Conservation (phyloP, 1,139 yeast genomes). For the Sugiyamaella grinbergsii region DNA sequence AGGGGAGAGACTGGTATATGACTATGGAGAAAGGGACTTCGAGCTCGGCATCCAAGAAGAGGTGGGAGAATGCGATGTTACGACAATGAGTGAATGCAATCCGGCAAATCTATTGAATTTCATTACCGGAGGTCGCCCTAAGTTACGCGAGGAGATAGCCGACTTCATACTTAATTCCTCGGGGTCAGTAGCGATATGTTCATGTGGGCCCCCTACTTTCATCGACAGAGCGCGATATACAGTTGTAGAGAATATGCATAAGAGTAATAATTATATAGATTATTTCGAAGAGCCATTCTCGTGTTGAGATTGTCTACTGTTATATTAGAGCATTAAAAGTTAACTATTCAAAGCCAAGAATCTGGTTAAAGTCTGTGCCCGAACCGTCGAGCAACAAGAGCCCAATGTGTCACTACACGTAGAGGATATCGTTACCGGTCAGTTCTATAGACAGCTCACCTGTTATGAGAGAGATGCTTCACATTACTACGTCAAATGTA, state of each 20-base stretch:
- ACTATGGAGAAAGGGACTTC: slow-evolving; percentile 27
- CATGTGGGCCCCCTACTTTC: slow-evolving; percentile 51
- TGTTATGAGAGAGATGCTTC: neutral
- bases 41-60: slow-evolving; percentile 4
- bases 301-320: slow-evolving; percentile 32
- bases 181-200: slow-evolving; percentile 43
- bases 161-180: slow-evolving; percentile 43
- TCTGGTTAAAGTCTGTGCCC: too few species aligned
- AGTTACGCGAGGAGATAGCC: slow-evolving; percentile 44
- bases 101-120: slow-evolving; percentile 1
- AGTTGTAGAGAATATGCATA: slow-evolving; percentile 35
- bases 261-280: slow-evolving; percentile 36
- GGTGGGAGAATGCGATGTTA: slow-evolving; percentile 5
- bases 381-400: neutral
- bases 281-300: slow-evolving; percentile 45
- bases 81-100: slow-evolving; percentile 33
- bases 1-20: slow-evolving; percentile 7
- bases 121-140: slow-evolving; percentile 45
- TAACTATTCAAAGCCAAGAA: too few species aligned
- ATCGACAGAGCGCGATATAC: slow-evolving; percentile 45
- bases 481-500: neutral
- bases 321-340: too few species aligned
- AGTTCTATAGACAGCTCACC: neutral
- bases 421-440: too few species aligned
- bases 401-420: too few species aligned